Conservation (phyloP, 805 yeast genomes). For the Gaillardinia entomophila region DNA sequence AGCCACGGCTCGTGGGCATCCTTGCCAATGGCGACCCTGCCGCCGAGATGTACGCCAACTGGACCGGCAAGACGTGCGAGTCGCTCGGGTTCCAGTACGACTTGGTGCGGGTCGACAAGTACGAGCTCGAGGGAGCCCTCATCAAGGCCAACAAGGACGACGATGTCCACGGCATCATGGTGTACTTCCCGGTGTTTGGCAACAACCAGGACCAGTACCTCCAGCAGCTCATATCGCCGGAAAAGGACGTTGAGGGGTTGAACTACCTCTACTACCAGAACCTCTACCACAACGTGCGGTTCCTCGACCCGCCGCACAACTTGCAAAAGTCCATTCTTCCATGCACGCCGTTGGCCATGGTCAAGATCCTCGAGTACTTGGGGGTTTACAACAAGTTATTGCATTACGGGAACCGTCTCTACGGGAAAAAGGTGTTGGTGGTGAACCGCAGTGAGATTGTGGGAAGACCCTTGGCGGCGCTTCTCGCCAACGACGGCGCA, state of each 20-base stretch:
- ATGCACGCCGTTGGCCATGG: conserved; percentile 93
- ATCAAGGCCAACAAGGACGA: conserved; percentile 77
- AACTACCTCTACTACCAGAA: conserved; percentile 88
- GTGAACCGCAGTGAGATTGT: conserved; percentile 95
- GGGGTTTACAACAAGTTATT: conserved; percentile 79
- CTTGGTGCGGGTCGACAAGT: conserved; percentile 66
- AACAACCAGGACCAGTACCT: conserved; percentile 91
- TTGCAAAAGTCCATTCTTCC: conserved; percentile 83
- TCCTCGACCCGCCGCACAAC: conserved; percentile 61
- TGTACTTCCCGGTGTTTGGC: conserved; percentile 96
- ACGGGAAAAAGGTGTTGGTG: conserved; percentile 86
- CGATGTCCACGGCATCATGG: conserved; percentile 85
- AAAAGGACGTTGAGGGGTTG: conserved; percentile 94
- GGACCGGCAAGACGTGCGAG: conserved; percentile 90
- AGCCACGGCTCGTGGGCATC: conserved; percentile 84
- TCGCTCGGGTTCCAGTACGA: conserved; percentile 84
- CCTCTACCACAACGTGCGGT: conserved; percentile 89
- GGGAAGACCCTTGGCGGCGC: conserved; percentile 94
- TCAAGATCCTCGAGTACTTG: conserved; percentile 84
- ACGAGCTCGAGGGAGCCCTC: conserved; percentile 77
- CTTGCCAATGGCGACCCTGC: conserved; percentile 94
- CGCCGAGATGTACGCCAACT: conserved; percentile 88
- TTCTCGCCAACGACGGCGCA: conserved; percentile 96
- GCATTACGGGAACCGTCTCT: conserved; percentile 85
- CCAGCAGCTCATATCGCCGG: conserved; percentile 86